Percentiles rank a stretch among this genome's conserved stretches.
These are phyloP conservation scores for Echites panduratus DNA, from an alignment of 257 asterid genomes.

Conservation along the genomic window DNA sequence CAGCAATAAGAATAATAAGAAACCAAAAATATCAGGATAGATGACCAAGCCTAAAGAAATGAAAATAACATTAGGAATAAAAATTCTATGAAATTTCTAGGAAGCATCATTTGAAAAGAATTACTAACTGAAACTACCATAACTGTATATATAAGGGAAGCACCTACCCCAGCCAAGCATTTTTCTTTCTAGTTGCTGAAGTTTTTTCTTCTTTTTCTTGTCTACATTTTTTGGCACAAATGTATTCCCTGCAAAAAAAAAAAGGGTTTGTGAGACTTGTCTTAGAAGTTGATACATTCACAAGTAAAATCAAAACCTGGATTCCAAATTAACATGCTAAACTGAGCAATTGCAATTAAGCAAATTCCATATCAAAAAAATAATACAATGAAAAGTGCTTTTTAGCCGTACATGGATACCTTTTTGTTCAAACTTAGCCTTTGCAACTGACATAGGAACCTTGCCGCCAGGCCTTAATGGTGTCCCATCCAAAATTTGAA, in stretches of 20 bases:
- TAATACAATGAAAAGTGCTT: slow-evolving; percentile 13
- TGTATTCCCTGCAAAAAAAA: slow-evolving; percentile 55
- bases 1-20: not conserved
- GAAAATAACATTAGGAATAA: not conserved
- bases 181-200: slow-evolving; percentile 82
- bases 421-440: slow-evolving; percentile 91
- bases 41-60: not conserved
- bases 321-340: not conserved
- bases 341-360: not conserved
- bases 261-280: slow-evolving; percentile 8
- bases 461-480: slow-evolving; percentile 78
- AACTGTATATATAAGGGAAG: slow-evolving; percentile 5
- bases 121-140: not conserved
- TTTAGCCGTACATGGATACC: slow-evolving; percentile 30
- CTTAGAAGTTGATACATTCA: not conserved
- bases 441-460: slow-evolving; percentile 67
- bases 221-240: slow-evolving; percentile 79
- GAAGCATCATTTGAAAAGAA: not conserved
- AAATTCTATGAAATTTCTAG: not conserved
- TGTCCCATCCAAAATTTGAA: slow-evolving; percentile 78
- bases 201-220: slow-evolving; percentile 80
- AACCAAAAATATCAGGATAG: not conserved
- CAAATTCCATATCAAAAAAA: not conserved
- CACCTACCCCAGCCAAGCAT: slow-evolving; percentile 98
- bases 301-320: not conserved